phyloP scores from a whole-genome alignment of 768 basidiomycete genomes.

The Suillus ampliporus region DNA sequence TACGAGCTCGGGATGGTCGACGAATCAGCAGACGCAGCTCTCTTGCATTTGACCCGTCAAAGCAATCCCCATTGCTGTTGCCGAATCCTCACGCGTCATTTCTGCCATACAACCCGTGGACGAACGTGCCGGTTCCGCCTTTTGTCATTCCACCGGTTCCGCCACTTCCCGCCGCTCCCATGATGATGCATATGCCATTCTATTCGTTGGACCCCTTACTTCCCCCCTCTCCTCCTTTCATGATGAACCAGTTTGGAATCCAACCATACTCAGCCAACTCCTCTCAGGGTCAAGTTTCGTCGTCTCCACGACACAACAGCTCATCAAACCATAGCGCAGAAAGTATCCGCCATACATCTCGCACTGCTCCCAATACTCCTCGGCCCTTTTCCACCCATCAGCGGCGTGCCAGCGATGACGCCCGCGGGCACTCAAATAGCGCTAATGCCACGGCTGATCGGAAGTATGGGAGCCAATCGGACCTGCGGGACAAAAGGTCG shows the following conservation, averaged over 20 bases:
- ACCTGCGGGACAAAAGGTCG: constrained; percentile 21
- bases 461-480: constrained; percentile 22
- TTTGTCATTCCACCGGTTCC: constrained; percentile 42
- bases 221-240: constrained; percentile 77
- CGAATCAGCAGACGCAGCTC: constrained; percentile 48
- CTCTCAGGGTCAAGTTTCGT: constrained; percentile 38
- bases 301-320: constrained; percentile 26
- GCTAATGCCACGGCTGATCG: constrained; percentile 16
- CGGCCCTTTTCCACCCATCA: constrained; percentile 23
- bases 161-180: constrained; percentile 38
- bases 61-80: constrained; percentile 30
- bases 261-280: constrained; percentile 43
- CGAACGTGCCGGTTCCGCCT: constrained; percentile 20
- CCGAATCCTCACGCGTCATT: constrained; percentile 29
- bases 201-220: constrained; percentile 67
- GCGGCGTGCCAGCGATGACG: constrained; percentile 40
- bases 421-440: constrained; percentile 18
- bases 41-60: constrained; percentile 39
- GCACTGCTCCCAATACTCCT: constrained; percentile 23
- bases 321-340: constrained; percentile 34
- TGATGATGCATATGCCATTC: constrained; percentile 45
- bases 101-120: constrained; percentile 34
- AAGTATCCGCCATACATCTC: constrained; percentile 21
- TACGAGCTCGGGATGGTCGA: constrained; percentile 46
- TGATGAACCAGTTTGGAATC: constrained; percentile 62